Base-by-base conservation (phyloP, 2,329 filamentous ascomycete species). In the Hypoxylon sp. region DNA sequence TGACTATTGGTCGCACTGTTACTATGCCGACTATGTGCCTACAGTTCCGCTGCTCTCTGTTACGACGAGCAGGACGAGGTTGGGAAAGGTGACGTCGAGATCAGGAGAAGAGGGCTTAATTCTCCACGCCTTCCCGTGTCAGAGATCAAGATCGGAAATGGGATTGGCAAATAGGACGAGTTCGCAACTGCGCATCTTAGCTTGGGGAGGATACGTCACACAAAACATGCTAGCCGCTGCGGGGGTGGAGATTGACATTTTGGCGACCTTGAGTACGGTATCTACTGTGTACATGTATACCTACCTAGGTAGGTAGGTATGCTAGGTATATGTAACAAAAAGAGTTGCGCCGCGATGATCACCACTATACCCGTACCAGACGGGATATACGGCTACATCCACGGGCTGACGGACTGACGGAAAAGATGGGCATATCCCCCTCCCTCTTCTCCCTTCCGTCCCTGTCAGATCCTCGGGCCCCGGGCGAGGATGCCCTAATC, bases 181-280 rank as follows among this genome's bases (percentile, higher is more conserved):
- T 53, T 35, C 42, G 47, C 47, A 51, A 42, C 49, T 18, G 58
- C 29, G 38, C 37, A 9, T 40, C 31, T 45, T 35, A 48, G 43
- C 46, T 42, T 57, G 56, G 55, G 41, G 56, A 51, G 41, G 46
- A 40, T 50, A 52, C 45, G 56, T 57, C 56, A 63, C 56, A 63
- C 48, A 27, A 33, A n/a, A 24, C 53, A 35, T 33, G 8, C 31
- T 35, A 35, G 15, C 31, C 40, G 50, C 29, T 56, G 56, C 49
- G 60, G 60, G 60, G 56, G 60, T 57, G 60, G 60, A 48, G 60
- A 63, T 60, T 57, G 45, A 35, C 55, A 48, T 48, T 18, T 35
- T 42, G 48, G 29, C 31, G 23, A n/a, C n/a, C n/a, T n/a, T n/a
- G n/a, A n/a, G n/a, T n/a, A n/a, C n/a, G n/a, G n/a, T n/a, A n/a